A percentile compares a stretch with the other conserved stretches of the same genome.
phyloP scores from a whole-genome alignment of 164 flowering plant species.

The Macadamia integrifolia region DNA sequence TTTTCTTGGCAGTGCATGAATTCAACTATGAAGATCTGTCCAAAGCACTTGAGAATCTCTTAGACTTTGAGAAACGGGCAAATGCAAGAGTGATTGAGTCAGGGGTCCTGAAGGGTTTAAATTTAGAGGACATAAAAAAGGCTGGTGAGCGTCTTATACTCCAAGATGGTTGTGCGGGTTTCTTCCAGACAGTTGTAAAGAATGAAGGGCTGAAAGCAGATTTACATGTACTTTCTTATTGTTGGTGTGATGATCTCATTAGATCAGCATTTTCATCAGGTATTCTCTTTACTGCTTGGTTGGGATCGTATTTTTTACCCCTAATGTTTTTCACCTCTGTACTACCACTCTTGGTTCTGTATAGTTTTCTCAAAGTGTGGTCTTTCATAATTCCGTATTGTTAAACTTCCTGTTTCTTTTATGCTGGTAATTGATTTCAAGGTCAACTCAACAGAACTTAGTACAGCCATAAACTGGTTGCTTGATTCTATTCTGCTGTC shows the following conservation, averaged over 20 bases:
- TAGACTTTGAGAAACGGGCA: slow-evolving; percentile 76
- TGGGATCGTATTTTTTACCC: not conserved
- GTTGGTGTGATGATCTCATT: slow-evolving; percentile 74
- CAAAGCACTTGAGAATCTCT: slow-evolving; percentile 60
- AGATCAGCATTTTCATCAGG: slow-evolving; percentile 61
- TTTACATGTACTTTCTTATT: slow-evolving; percentile 57
- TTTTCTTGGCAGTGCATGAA: slow-evolving; percentile 37
- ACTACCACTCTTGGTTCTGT: not conserved
- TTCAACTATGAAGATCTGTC: slow-evolving; percentile 52
- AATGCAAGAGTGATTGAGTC: slow-evolving; percentile 70
- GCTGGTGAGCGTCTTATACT: slow-evolving; percentile 68
- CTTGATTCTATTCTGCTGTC: too few species aligned
- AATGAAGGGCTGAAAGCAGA: slow-evolving; percentile 46
- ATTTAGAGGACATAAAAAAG: slow-evolving; percentile 68
- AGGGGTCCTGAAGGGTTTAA: slow-evolving; percentile 78
- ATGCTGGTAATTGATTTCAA: not conserved
- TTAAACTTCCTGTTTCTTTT: not conserved
- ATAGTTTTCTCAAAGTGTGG: not conserved
- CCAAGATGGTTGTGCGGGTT: slow-evolving; percentile 69
- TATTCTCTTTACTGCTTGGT: slow-evolving; percentile 19
- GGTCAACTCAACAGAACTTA: too few species aligned
- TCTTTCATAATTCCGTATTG: not conserved
- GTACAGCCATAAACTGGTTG: too few species aligned
- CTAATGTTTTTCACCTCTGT: not conserved
- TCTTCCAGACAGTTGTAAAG: slow-evolving; percentile 50